Evolutionary conservation across 106 monocot species (phyloP), one percentile per base, ranked within the genome.

Genomic region (Xerophyta viscosa): DNA sequence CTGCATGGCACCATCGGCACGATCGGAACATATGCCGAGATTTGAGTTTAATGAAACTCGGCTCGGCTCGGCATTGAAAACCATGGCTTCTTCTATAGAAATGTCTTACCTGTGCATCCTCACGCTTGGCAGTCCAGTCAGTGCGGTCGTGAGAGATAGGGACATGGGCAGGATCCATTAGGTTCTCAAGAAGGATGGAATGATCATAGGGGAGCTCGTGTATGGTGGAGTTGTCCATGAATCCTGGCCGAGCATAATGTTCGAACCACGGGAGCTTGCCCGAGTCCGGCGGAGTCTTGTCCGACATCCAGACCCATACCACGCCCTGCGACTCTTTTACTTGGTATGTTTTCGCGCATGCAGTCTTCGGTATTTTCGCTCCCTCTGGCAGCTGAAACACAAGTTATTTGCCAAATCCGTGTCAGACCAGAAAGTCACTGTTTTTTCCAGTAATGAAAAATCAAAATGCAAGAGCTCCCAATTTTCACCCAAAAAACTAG

Each of bases 131-230:
- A 1, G 81, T 79, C 81, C 81, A 96, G 61, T 96, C 94, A 23
- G 94, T 96, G 29, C 94, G 84, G 71, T 96, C 88, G 41, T 96
- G 94, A 54, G 94, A 96, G 64, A 96, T 89, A 53, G 94, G 88
- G 36, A 96, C 94, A 29, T 96, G 94, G 15, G 94, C 94, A 0
- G 94, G 94, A 42, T 96, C 94, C 94, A 96, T 96, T 63, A 96
- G 81, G 68, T 96, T 96, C 46, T 96, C 94, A 13, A 96, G 69
- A 24, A 96, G 77, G 37, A 96, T 79, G 29, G 94, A 96, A 75
- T 96, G 88, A 57, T 89, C 94, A 41, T 96, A 96, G 20, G 94
- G 88, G 56, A 96, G 88, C 53, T 96, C 94, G 50, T 96, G 94
- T 66, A 85, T 73, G 23, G 76, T 79, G 20, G 94, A 96, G 0